Conservation (phyloP, 768 basidiomycete genomes). For the Cantharellus cinnabarinus region DNA sequence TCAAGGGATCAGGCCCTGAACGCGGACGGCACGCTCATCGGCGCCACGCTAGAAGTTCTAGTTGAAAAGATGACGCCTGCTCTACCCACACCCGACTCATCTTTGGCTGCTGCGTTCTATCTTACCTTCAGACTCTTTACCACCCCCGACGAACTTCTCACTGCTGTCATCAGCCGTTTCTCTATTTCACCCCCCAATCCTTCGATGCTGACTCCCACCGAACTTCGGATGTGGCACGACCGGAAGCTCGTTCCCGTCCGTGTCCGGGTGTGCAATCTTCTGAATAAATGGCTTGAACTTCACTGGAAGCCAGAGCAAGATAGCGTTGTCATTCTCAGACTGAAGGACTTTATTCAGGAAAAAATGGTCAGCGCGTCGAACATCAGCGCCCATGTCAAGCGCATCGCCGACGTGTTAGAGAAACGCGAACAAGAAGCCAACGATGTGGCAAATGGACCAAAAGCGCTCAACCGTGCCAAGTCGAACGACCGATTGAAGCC, state of each 20-base stretch:
- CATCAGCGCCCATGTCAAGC: neutral
- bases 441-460: neutral
- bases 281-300: slow-evolving; percentile 84
- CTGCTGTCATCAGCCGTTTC: slow-evolving; percentile 62
- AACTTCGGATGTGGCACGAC: slow-evolving; percentile 60
- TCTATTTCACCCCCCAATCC: slow-evolving; percentile 41
- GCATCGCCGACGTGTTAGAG: neutral
- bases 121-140: slow-evolving; percentile 88
- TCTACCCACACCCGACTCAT: slow-evolving; percentile 71
- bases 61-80: slow-evolving; percentile 98
- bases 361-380: neutral
- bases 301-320: slow-evolving; percentile 75
- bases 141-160: slow-evolving; percentile 52
- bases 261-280: slow-evolving; percentile 74
- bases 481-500: neutral
- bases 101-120: slow-evolving; percentile 81
- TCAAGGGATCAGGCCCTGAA: slow-evolving; percentile 79
- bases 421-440: slow-evolving; percentile 1
- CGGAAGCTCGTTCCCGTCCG: slow-evolving; percentile 79
- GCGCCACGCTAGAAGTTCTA: slow-evolving; percentile 70
- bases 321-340: slow-evolving; percentile 27
- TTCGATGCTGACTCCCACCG: slow-evolving; percentile 30
- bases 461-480: neutral
- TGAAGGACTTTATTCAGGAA: slow-evolving; percentile 9
- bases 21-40: slow-evolving; percentile 72